phyloP scores from a whole-genome alignment of 176 grass and related monocot genomes.

The Neostapfia colusana region DNA sequence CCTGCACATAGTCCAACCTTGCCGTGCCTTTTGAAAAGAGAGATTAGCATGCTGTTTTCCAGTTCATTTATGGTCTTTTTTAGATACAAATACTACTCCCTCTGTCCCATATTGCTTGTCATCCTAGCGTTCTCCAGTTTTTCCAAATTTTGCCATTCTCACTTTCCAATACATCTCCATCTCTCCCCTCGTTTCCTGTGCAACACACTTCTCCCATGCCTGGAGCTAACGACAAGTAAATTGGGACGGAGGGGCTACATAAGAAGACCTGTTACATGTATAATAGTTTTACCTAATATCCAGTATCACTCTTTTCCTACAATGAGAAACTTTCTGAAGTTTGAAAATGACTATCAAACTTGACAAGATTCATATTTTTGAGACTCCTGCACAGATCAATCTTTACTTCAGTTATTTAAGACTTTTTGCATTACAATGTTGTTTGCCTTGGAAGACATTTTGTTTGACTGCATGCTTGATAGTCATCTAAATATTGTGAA shows the following conservation, averaged over 20 bases:
- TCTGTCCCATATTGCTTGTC: too few species aligned
- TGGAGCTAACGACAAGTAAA: too few species aligned
- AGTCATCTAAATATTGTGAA: background rate
- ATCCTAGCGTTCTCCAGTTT: too few species aligned
- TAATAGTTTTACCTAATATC: too few species aligned
- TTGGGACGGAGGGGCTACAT: too few species aligned
- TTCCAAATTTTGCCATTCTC: too few species aligned
- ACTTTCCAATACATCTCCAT: too few species aligned
- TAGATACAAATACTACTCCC: too few species aligned
- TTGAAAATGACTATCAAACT: background rate
- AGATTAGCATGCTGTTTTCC: background rate
- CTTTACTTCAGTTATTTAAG: background rate
- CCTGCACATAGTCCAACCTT: background rate
- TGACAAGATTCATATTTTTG: background rate
- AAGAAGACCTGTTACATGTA: background rate
- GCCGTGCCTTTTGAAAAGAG: background rate
- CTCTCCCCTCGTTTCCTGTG: too few species aligned
- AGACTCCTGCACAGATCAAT: background rate
- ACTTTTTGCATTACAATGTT: background rate
- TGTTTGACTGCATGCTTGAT: background rate
- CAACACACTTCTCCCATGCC: too few species aligned
- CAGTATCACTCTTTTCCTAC: background rate
- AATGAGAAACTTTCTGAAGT: background rate
- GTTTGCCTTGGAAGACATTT: constrained; percentile 5
- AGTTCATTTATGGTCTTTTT: background rate